Evolutionary conservation across 2,329 filamentous ascomycete species (phyloP), one percentile per base, ranked within the genome.

Genomic region (Ceratocystis albifundus): DNA sequence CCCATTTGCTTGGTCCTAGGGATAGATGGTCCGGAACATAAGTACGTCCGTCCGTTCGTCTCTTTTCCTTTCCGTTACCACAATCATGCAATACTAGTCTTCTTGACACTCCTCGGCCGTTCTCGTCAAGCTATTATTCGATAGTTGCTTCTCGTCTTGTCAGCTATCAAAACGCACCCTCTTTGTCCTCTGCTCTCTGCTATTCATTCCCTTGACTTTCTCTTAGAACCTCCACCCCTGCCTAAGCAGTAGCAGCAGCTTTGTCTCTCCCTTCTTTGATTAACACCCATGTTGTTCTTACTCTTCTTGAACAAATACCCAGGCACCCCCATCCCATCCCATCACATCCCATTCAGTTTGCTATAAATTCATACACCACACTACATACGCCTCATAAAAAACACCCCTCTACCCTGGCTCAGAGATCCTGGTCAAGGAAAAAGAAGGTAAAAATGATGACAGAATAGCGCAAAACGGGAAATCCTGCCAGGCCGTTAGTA

Each of bases 181-280:
- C 6, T 22, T 55, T 22, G 7, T 22, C 17, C 50, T 25, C 25
- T 22, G 25, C 50, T 25, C n/a, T 12, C n/a, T 3, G 20, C 20
- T 22, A 28, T 28, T 22, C n/a, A 30, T 25, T 45, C 55, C 57
- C 65, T 70, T 50, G 32, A 45, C 57, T 53, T 63, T 67, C 68
- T 67, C 65, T 67, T 71, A 36, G 68, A 69, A 71, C 71, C 69
- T 65, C 65, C 69, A 69, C 69, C 69, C 70, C 67, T 59, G 67
- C 65, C 67, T 68, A 70, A 66, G 32, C 32, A 36, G 32, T 2
- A 36, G 32, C 32, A 36, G 8, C 32, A 36, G 32, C 32, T 36
- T 36, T 36, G 32, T 36, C 32, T 10, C 32, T 36, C 30, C 53
- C 53, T 59, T 59, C 28, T 32, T 59, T 32, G 25, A 36, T 36